Evolutionary conservation across 257 asterid genomes (phyloP), one percentile per base, ranked within the genome.

Genomic region (Dorcoceras hygrometricum): DNA sequence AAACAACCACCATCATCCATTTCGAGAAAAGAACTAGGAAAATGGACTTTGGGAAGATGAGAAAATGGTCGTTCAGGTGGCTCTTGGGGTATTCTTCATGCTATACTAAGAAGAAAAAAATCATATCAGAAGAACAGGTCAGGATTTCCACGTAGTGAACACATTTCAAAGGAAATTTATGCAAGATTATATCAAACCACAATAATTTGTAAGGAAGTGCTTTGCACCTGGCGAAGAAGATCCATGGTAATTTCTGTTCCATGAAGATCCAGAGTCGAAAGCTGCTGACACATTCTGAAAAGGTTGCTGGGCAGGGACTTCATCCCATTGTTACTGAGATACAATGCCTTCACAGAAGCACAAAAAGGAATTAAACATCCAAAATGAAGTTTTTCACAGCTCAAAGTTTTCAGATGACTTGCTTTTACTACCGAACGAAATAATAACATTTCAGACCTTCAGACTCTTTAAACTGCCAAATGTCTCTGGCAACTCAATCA

Each of bases 231-330:
- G 65, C 96, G 90, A 53, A 93, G 95, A 78, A 79, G 65, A 77
- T 93, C 96, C 54, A 70, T 80, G 16, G 98, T 90, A 69, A 93
- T 84, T 78, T 90, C 87, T 24, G 98, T 89, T 46, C 86, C 87
- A 72, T 93, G 98, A 60, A 93, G 88, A 78, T 88, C 96, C 72
- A 93, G 80, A n/a, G 66, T 83, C 8, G 96, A 83, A 57, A 92
- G 98, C 76, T 92, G 85, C 23, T 24, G 56, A 79, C 98, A 92
- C 77, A 24, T 71, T 72, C 69, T 80, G 62, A 92, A 86, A 57
- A 92, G 78, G 50, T 72, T 75, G 31, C 23, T 76, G 5, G 97
- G 98, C 23, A 92, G 95, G 68, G 87, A 83, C 67, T 69, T 82
- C 62, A 92, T 79, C 66, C 95, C 97, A 51, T 87, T 92, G 82